Evolutionary conservation across 1,139 yeast genomes (phyloP).

Genomic region (Candida dubliniensis): DNA sequence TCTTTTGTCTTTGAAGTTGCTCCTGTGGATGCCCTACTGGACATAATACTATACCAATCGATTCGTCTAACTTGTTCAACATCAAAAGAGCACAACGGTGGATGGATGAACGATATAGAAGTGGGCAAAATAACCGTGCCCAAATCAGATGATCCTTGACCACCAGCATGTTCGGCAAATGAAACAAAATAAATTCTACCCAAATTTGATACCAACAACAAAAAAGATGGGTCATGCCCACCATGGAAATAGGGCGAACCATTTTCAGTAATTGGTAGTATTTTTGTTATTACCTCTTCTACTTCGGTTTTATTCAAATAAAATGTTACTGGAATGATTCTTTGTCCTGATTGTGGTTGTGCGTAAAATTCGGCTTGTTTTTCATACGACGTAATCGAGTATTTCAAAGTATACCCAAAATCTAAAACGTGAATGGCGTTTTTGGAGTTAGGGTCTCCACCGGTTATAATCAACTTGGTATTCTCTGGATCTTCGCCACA

Average conservation of each 20-base stretch:
- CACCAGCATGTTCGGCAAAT: conserved; percentile 23
- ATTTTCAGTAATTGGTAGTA: conserved; percentile 35
- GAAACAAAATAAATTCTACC: conserved; percentile 46
- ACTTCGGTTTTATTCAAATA: conserved; percentile 15
- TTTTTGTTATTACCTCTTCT: conserved; percentile 27
- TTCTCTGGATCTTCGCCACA: conserved; percentile 80
- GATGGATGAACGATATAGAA: conserved; percentile 73
- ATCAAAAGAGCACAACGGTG: conserved; percentile 60
- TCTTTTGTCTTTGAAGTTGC: conserved; percentile 38
- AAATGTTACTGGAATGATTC: conserved; percentile 32
- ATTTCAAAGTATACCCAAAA: conserved; percentile 79
- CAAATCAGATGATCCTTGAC: conserved; percentile 55
- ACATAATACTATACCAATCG: conserved; percentile 76
- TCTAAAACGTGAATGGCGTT: conserved; percentile 66
- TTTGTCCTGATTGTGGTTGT: conserved; percentile 51
- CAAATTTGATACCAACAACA: conserved; percentile 57
- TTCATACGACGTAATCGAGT: conserved; percentile 77
- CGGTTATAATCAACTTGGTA: conserved; percentile 70
- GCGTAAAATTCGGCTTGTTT: conserved; percentile 79
- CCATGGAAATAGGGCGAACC: conserved; percentile 66
- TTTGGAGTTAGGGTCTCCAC: conserved; percentile 54
- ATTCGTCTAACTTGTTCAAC: conserved; percentile 60
- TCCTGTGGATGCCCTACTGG: conserved; percentile 34
- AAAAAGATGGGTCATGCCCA: conserved; percentile 62
- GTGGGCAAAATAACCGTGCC: conserved; percentile 74